Evolutionary conservation across 768 basidiomycete species (phyloP), one percentile per base, ranked within the genome.

Genomic region (Tylopilus subfusipes): DNA sequence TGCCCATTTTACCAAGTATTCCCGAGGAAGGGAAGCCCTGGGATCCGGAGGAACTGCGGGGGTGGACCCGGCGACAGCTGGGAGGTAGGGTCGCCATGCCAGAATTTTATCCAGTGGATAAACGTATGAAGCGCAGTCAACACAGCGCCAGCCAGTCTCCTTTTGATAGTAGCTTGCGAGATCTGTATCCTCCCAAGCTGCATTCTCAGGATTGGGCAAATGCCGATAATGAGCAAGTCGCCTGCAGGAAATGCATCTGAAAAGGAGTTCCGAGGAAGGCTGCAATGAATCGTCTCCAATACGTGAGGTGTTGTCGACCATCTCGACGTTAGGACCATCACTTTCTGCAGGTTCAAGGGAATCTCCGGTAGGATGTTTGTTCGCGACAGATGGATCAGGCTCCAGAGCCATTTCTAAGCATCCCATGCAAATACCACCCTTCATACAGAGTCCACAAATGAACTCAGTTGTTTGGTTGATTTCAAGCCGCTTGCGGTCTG

Each of bases 1-100:
- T 10, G 70, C 69, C 93, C 93, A 98, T 68, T 98, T 98, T 52
- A 98, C 83, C 13, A 98, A 82, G 67, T 98, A 98, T 69, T 96
- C 92, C 42, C 95, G 75, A n/a, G 90, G 91, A 16, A 95, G 76
- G 31, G 73, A 62, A 24, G 74, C 67, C 67, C 85, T 93, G 67
- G 76, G 76, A 58, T 82, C 72, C 0, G 80, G 75, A 3, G 72
- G 62, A 49, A 78, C 72, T 8, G 72, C 63, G 27, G 62, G 71
- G 24, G 72, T 55, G 3, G 82, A 75, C 63, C 91, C 87, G 9
- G 77, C 68, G 18, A 83, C 87, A 55, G 79, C 77, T 1, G 78
- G 70, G 24, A 92, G 90, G 63, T 83, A 88, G 5, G 91, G 88
- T 27, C 93, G 79, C 95, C 95, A 97, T 2, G 93, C 95, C 39